Evolutionary conservation across 345 rosid genomes (phyloP).

Genomic region (Lenwebbia sp.): DNA sequence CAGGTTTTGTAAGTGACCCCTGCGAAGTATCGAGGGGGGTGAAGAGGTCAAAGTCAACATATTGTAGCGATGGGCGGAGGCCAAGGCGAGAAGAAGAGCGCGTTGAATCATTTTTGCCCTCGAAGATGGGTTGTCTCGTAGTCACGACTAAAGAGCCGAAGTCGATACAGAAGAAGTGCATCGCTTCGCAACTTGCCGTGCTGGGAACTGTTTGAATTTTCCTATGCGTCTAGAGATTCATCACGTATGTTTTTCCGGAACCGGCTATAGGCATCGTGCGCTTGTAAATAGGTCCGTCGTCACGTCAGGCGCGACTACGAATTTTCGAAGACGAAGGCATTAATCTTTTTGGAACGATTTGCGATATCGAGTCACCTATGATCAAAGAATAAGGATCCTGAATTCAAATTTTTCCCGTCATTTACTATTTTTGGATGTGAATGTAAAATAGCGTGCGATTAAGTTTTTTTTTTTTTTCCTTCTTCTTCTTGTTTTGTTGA

Average conservation of each 20-base stretch:
- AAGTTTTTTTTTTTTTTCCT: not conserved
- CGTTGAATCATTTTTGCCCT: not conserved
- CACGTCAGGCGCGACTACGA: too few species aligned
- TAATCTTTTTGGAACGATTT: not conserved
- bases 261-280: rapidly evolving
- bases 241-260: rapidly evolving
- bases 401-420: not conserved
- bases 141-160: not conserved
- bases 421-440: not conserved
- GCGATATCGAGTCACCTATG: not conserved
- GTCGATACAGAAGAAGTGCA: not conserved
- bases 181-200: not conserved
- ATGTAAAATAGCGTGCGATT: not conserved
- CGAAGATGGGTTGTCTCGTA: not conserved
- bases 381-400: not conserved
- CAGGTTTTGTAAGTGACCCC: not conserved
- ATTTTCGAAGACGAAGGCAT: not conserved
- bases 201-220: not conserved
- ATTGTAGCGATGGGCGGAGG: not conserved
- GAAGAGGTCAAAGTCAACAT: not conserved
- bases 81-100: not conserved
- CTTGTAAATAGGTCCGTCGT: not conserved
- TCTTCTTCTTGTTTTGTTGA: not conserved
- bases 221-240: not conserved
- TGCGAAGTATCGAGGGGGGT: not conserved